Evolutionary conservation across 371 early-diverging fungal genomes (phyloP), one percentile per base, ranked within the genome.

Genomic region (Apophysomyces variabilis): DNA sequence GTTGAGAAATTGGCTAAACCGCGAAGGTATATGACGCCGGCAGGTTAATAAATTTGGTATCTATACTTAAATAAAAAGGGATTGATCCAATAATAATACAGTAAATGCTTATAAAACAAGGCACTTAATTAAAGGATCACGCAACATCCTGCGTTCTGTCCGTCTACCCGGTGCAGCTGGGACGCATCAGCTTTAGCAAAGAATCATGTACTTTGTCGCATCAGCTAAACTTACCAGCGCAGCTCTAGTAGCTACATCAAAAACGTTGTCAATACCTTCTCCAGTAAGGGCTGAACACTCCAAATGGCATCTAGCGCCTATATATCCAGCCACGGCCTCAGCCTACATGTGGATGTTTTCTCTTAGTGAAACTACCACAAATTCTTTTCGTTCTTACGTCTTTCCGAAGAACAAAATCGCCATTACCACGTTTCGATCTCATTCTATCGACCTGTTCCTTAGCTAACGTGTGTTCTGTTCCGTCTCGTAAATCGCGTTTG

Each of bases 401-500:
- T 56, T 44, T 57, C 7, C 39, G 21, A 46, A 39, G 38, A n/a
- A 63, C 68, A 41, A 47, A 62, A 21, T 32, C 37, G 39, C 54
- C 35, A 46, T 47, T 16, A 14, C 44, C 68, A 47, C 60, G 58
- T 32, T 59, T 39, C 14, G 57, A 37, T 32, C 43, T 61, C 11
- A 41, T 56, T 13, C 61, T 54, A 45, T 54, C 62, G 36, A 47
- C 62, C 35, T 54, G 56, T 62, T 47, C 54, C 9, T 50, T 35
- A 32, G 62, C 56, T 14, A 54, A 54, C 14, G 47, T 46, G 11
- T 6, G 69, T 14, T 66, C 66, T 21, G 54, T 35, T 44, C 82
- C 85, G 11, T 68, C 64, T 64, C 85, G 60, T 16, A 85, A 44
- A 70, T 85, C 85, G 32, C 60, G 70, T 68, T 85, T 85, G 54